These are phyloP conservation scores for Phytophthora pistaciae DNA, from an alignment of 352 stramenopile genomes.

Conservation along the genomic window DNA sequence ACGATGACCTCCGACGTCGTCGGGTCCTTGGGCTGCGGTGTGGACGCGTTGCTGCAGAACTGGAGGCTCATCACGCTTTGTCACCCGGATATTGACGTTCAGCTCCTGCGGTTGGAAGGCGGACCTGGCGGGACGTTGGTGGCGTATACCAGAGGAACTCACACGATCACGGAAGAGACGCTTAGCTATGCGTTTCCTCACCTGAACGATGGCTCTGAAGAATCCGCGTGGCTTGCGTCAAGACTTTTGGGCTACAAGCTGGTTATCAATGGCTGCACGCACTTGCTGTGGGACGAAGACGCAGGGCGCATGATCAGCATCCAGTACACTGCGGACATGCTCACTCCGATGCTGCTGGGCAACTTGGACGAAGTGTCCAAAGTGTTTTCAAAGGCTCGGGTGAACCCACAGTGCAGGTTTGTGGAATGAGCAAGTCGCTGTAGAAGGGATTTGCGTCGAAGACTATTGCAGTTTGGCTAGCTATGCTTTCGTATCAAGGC, in stretches of 20 bases:
- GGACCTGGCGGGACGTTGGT: not conserved
- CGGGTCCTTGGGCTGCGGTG: not conserved
- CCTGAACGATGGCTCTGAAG: not conserved
- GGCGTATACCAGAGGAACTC: not conserved
- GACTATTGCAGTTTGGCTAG: not conserved
- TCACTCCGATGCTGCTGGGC: not conserved
- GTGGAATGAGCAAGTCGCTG: not conserved
- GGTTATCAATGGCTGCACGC: not conserved
- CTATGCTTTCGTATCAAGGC: too few species aligned
- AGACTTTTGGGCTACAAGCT: not conserved
- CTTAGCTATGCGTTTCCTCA: constrained; percentile 7
- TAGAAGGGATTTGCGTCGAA: not conserved
- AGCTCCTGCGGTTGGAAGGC: not conserved
- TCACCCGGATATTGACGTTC: not conserved
- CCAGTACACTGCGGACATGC: constrained; percentile 3
- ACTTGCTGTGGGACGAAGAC: not conserved
- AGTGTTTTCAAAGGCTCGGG: constrained; percentile 6
- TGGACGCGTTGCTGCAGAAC: constrained; percentile 1
- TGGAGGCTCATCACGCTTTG: constrained; percentile 1
- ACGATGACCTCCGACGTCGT: not conserved
- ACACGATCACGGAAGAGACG: constrained; percentile 6
- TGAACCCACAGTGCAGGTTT: constrained; percentile 1
- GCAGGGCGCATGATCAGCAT: not conserved
- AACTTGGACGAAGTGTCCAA: constrained; percentile 4
- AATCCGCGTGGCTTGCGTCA: not conserved